These are phyloP conservation scores for Bombardia bombarda DNA, from an alignment of 495 filamentous ascomycete genomes.

Conservation along the genomic window DNA sequence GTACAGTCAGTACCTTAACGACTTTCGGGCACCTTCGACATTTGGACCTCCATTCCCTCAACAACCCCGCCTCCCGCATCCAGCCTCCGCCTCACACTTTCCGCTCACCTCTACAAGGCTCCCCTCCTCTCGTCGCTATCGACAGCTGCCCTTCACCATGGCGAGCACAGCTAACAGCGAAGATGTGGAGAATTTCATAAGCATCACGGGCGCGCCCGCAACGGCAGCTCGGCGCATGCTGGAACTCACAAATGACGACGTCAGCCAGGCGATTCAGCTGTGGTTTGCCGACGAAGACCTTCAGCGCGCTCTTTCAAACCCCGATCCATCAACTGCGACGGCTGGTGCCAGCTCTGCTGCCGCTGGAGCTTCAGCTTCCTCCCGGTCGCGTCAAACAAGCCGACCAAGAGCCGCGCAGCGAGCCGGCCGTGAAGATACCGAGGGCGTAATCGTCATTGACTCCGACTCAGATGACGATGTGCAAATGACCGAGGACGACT, in stretches of 20 bases:
- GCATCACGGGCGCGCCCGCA: constrained; percentile 56
- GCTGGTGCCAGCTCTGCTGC: constrained; percentile 16
- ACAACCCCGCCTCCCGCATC: background rate
- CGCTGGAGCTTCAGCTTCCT: constrained; percentile 1
- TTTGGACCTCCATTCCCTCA: background rate
- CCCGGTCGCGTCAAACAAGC: too few relatives aligned
- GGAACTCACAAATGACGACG: constrained; percentile 68
- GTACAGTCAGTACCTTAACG: too few relatives aligned
- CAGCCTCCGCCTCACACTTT: background rate
- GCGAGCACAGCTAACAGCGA: constrained; percentile 67
- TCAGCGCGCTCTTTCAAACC: constrained; percentile 39
- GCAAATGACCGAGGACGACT: constrained; percentile 51
- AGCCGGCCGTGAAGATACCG: constrained; percentile 41
- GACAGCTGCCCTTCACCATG: constrained; percentile 15
- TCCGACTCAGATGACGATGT: constrained; percentile 53
- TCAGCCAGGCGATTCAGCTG: constrained; percentile 79
- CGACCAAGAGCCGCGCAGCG: too few relatives aligned
- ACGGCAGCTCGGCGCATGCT: constrained; percentile 71
- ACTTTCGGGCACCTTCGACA: background rate
- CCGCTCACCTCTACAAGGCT: background rate
- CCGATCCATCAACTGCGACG: constrained; percentile 25
- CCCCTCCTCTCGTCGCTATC: background rate
- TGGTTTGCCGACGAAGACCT: constrained; percentile 77
- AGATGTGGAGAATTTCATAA: constrained; percentile 50
- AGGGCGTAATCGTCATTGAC: constrained; percentile 63